Evolutionary conservation across 805 yeast species (phyloP).

Genomic region (Yamadazyma kitorensis): DNA sequence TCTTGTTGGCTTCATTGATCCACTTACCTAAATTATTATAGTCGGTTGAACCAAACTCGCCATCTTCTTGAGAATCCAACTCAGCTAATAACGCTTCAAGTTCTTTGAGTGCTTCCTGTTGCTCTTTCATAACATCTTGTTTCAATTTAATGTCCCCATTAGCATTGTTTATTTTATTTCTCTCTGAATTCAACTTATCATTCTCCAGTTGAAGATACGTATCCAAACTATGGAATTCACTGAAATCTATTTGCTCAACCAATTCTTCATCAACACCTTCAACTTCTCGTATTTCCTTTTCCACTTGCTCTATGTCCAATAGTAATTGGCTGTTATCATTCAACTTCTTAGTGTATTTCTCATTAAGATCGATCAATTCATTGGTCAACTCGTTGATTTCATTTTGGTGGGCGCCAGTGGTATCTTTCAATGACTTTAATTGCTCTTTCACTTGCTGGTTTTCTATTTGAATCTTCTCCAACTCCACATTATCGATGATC

Average conservation of each 20-base stretch:
- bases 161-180: constrained; percentile 2
- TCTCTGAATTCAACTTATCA: constrained; percentile 5
- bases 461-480: constrained; percentile 19
- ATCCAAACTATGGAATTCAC: constrained; percentile 6
- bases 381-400: constrained; percentile 26
- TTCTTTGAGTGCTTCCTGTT: constrained; percentile 9
- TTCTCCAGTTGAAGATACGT: constrained; percentile 3
- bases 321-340: constrained; percentile 25
- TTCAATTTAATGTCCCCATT: constrained; percentile 4
- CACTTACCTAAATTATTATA: constrained; percentile 12
- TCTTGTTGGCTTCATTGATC: constrained; percentile 11
- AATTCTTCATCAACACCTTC: constrained; percentile 5
- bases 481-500: constrained; percentile 18
- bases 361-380: constrained; percentile 23
- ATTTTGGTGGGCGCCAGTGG: constrained; percentile 23
- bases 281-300: constrained; percentile 15
- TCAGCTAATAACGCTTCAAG: constrained; percentile 4
- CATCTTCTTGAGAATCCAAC: constrained; percentile 1
- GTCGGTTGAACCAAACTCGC: constrained; percentile 4
- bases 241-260: constrained; percentile 7
- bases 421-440: constrained; percentile 23
- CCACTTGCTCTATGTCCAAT: constrained; percentile 21
- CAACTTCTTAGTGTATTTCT: constrained; percentile 21
- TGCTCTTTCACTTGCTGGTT: constrained; percentile 19
- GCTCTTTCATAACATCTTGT: constrained; percentile 9